Percentiles rank a stretch among this genome's conserved stretches.
phyloP scores from a whole-genome alignment of 1,284 basidiomycete genomes.

The Sphagnurus paluster region DNA sequence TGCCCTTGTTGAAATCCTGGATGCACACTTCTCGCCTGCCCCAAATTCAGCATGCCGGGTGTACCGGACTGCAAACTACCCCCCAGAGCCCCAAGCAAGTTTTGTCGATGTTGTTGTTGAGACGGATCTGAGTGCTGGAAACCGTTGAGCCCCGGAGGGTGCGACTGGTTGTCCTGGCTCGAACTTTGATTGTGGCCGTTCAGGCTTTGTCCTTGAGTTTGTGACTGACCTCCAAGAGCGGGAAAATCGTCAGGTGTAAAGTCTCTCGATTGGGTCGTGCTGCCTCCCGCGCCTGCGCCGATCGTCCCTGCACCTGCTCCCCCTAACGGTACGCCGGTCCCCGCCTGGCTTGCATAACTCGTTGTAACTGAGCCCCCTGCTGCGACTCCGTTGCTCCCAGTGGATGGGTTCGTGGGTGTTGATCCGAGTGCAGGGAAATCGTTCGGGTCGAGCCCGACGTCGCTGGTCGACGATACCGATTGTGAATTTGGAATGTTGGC shows the following conservation, averaged over 20 bases:
- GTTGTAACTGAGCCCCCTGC: constrained; percentile 35
- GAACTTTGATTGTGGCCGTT: constrained; percentile 35
- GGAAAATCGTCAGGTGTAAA: constrained; percentile 83
- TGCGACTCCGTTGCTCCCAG: constrained; percentile 35
- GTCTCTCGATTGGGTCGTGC: constrained; percentile 55
- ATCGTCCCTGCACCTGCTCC: constrained; percentile 38
- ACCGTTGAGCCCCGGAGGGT: constrained; percentile 75
- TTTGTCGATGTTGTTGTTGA: constrained; percentile 53
- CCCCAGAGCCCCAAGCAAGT: constrained; percentile 50
- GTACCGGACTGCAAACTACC: constrained; percentile 43
- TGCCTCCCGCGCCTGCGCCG: constrained; percentile 29
- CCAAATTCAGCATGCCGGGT: constrained; percentile 70
- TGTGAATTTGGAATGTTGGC: constrained; percentile 50
- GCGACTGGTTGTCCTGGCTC: constrained; percentile 43
- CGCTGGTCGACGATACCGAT: constrained; percentile 64
- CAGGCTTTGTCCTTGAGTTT: constrained; percentile 36
- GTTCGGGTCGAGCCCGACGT: constrained; percentile 80
- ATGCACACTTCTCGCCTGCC: constrained; percentile 56
- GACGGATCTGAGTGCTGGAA: constrained; percentile 50
- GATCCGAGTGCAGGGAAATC: constrained; percentile 85
- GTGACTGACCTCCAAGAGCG: constrained; percentile 67
- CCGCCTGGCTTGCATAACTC: constrained; percentile 78
- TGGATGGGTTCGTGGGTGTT: constrained; percentile 39
- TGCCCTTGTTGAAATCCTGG: constrained; percentile 57
- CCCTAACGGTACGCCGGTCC: constrained; percentile 52